Evolutionary conservation across 805 yeast species (phyloP).

Genomic region (Ogataea wickerhamii): DNA sequence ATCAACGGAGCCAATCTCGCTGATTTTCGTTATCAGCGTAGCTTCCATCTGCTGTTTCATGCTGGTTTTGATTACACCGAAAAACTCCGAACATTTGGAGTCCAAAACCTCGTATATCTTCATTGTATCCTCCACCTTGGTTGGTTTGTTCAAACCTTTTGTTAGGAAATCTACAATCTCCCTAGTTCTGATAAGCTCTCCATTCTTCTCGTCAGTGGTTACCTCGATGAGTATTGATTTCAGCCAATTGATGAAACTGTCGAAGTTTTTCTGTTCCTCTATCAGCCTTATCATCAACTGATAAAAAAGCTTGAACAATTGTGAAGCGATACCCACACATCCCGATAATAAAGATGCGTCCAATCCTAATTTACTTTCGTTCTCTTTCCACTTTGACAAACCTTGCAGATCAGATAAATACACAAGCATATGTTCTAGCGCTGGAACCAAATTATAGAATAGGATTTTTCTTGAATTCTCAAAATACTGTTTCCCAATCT

Average conservation of each 20-base stretch:
- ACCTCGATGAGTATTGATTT: constrained; percentile 35
- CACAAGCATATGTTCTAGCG: constrained; percentile 52
- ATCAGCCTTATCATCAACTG: constrained; percentile 41
- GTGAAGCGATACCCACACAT: constrained; percentile 19
- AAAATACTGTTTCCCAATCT: constrained; percentile 46
- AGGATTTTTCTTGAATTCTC: constrained; percentile 46
- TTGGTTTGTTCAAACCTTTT: constrained; percentile 14
- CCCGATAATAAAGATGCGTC: constrained; percentile 14
- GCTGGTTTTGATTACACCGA: constrained; percentile 18
- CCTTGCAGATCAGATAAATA: constrained; percentile 42
- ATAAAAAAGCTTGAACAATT: constrained; percentile 34
- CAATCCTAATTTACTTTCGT: constrained; percentile 19
- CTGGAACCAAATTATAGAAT: constrained; percentile 49
- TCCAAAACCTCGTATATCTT: constrained; percentile 13
- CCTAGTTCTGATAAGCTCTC: constrained; percentile 20
- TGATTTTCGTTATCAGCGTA: constrained; percentile 8
- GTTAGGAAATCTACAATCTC: constrained; percentile 33
- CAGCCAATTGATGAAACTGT: constrained; percentile 44
- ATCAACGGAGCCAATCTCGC: constrained; percentile 15
- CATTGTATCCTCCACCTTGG: constrained; percentile 4
- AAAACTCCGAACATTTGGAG: constrained; percentile 10
- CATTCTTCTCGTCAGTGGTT: constrained; percentile 35
- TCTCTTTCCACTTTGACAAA: constrained; percentile 35
- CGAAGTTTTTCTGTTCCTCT: constrained; percentile 44
- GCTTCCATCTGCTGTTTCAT: constrained; percentile 19